phyloP scores from a whole-genome alignment of 371 early-diverging fungal species.

The Mortierella sp. region DNA sequence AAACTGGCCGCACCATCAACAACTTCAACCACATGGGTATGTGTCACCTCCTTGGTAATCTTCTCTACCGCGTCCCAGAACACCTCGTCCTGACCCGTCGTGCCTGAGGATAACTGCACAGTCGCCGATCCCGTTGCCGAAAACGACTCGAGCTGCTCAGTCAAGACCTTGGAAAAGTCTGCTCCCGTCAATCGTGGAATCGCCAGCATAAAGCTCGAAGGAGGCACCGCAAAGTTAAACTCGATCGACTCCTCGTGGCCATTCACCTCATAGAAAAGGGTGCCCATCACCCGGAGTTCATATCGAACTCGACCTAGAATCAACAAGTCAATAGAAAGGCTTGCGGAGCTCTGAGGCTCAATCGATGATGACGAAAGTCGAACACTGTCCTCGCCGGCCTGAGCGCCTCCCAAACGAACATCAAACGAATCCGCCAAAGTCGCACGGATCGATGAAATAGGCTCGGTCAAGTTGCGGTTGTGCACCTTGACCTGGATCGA shows the following conservation, averaged over 20 bases:
- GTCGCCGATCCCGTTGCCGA: slow-evolving; percentile 65
- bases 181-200: slow-evolving; percentile 65
- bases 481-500: slow-evolving; percentile 34
- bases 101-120: slow-evolving; percentile 58
- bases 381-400: slow-evolving; percentile 41
- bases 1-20: slow-evolving; percentile 81
- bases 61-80: slow-evolving; percentile 66
- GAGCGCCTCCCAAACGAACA: slow-evolving; percentile 46
- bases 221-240: slow-evolving; percentile 61
- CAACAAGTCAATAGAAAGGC: slow-evolving; percentile 36
- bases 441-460: slow-evolving; percentile 28
- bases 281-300: slow-evolving; percentile 54
- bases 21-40: slow-evolving; percentile 76
- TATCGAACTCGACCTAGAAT: slow-evolving; percentile 54
- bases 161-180: slow-evolving; percentile 67
- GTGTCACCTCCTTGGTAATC: slow-evolving; percentile 62
- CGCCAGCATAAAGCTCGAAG: slow-evolving; percentile 66
- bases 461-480: slow-evolving; percentile 39
- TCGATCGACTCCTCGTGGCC: slow-evolving; percentile 50
- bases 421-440: slow-evolving; percentile 55
- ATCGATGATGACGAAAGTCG: slow-evolving; percentile 27
- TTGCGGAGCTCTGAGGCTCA: slow-evolving; percentile 40
- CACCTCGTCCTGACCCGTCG: slow-evolving; percentile 69
- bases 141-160: slow-evolving; percentile 69
- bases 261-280: slow-evolving; percentile 33